Base-by-base conservation (phyloP, 371 early-diverging fungal genomes). In the Haplosporangium sp. region DNA sequence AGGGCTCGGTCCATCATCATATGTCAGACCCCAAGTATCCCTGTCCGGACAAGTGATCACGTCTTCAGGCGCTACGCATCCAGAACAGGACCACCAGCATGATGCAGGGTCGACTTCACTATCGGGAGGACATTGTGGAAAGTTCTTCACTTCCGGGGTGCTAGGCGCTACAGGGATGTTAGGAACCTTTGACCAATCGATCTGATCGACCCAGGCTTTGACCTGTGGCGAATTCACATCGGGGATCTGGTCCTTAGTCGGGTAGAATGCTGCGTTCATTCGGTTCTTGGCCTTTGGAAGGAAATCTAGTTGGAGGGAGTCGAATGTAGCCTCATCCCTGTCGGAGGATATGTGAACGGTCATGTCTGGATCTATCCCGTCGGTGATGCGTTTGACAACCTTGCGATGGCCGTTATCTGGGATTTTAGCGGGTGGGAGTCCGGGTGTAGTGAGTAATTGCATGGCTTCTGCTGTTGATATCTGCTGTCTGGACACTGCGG, bases 1-100 rank as follows among this genome's bases (percentile, higher is more conserved):
- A 1, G 69, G 82, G 83, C 83, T 85, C 73, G 90, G 90, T 46
- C 90, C 90, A 81, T 90, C 90, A 82, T 90, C 90, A 62, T 86
- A 90, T 0, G 83, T 81, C 57, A 83, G 38, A 2, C 80, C 83
- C 80, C 81, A 81, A 21, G 65, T 52, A n/a, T 29, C 29, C 37
- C 55, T 36, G 1, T 53, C 61, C 0, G 77, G 83, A 60, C 83
- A 83, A 5, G 62, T 62, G 46, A 80, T 48, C 21, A 83, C 62
- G 55, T 83, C 83, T 0, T 29, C 20, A 0, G 38, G 18, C 11
- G 57, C 48, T 23, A 63, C 52, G 48, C 83, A 83, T 6, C 42
- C 60, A 51, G 52, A 74, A 55, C 83, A 83, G 5, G 76, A 69
- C 76, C 74, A 81, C 65, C 71, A 69, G 53, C 83, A 83, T 14